Base-by-base conservation (phyloP, 2,329 filamentous ascomycete species). In the Thermomyces lanuginosus region DNA sequence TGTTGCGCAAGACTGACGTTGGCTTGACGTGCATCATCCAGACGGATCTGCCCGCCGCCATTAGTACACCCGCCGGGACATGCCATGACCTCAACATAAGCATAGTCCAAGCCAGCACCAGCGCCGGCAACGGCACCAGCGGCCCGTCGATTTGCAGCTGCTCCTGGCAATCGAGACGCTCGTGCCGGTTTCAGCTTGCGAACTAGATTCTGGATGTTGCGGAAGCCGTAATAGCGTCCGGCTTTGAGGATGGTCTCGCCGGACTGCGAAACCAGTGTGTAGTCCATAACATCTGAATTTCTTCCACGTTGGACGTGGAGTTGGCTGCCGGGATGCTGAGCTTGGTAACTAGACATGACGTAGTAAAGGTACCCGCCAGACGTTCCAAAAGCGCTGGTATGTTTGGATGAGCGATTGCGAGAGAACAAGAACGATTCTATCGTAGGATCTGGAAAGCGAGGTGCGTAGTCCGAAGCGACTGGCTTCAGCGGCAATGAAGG, bases 1-100 rank as follows among this genome's bases (percentile, higher is more conserved):
- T n/a, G n/a, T n/a, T n/a, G n/a, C n/a, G n/a, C n/a, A 21, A 12
- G 25, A 22, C 31, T 41, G 33, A 25, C 29, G 23, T 34, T 34
- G 9, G 35, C 39, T 24, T 51, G 45, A 21, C 45, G 40, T 10
- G 78, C 70, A 48, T 95, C 89, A 28, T 82, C 79, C 14, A 81
- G 70, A 46, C 92, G 92, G 48, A 98, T 75, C 58, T 98, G 89
- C 1, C 89, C 89, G 19, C 89, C 89, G 2, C 89, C 89, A 43
- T 98, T 98, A 29, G 89, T 98, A 57, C 89, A 98, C 3, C 89
- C 89, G n/a, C 89, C 89, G 0, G 89, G 89, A 51, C 89, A 98
- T 8, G 89, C 89, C 89, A 98, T 98, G 32, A 98, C 89, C 55
- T 98, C 89, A 15, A 95, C 79, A 53, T 92, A 95, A n/a, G 77